These are phyloP conservation scores for Chalciporus sphaerocephalus DNA, from an alignment of 768 basidiomycete species.

Conservation along the genomic window DNA sequence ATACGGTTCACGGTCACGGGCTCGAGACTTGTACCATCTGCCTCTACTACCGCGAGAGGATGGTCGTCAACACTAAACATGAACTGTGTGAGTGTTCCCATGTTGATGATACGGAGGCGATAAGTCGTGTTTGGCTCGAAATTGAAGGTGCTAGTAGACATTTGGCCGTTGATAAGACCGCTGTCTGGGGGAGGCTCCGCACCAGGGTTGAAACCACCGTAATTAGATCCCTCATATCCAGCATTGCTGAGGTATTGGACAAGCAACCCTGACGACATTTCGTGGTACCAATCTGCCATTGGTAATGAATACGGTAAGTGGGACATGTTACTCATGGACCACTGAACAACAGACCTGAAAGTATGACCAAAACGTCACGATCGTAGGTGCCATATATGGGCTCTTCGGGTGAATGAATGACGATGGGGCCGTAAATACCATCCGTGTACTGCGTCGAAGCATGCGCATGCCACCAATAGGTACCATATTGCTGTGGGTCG, in stretches of 20 bases:
- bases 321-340: neutral
- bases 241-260: constrained; percentile 27
- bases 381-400: constrained; percentile 35
- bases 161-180: constrained; percentile 34
- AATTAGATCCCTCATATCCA: constrained; percentile 28
- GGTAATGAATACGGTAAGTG: neutral
- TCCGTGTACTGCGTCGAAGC: constrained; percentile 42
- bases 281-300: constrained; percentile 32
- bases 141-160: constrained; percentile 23
- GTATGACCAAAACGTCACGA: constrained; percentile 35
- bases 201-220: constrained; percentile 27
- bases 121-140: constrained; percentile 36
- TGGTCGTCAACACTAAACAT: constrained; percentile 45
- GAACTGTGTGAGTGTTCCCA: constrained; percentile 44
- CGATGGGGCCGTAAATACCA: constrained; percentile 45
- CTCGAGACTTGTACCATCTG: constrained; percentile 42
- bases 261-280: constrained; percentile 28
- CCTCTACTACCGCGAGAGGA: constrained; percentile 44
- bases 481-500: constrained; percentile 39
- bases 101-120: constrained; percentile 46
- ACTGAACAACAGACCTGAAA: constrained; percentile 29
- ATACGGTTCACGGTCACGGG: constrained; percentile 39
- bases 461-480: constrained; percentile 48
- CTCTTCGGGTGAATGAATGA: constrained; percentile 41
- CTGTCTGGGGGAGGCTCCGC: constrained; percentile 38